A percentile compares a stretch with the other conserved stretches of the same genome.
phyloP scores from a whole-genome alignment of 2,329 filamentous ascomycete species.

The Colletotrichum tanaceti region DNA sequence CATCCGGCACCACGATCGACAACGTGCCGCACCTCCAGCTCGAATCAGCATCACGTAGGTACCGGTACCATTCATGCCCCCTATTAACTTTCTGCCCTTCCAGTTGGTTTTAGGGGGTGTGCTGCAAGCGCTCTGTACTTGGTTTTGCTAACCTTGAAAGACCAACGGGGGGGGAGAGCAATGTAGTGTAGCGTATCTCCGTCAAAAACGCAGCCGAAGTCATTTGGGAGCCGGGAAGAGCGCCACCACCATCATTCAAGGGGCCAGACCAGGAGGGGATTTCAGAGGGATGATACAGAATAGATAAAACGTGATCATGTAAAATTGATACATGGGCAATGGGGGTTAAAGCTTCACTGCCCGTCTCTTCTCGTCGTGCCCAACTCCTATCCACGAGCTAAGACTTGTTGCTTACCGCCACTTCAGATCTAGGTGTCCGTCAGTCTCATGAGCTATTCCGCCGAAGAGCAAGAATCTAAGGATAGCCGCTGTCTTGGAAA shows the following conservation, averaged over 20 bases:
- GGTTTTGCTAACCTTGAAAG: conserved; percentile 14
- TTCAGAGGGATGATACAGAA: background rate
- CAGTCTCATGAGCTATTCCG: background rate
- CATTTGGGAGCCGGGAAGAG: background rate
- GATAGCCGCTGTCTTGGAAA: background rate
- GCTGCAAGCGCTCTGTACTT: background rate
- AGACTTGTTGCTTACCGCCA: background rate
- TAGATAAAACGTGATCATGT: background rate
- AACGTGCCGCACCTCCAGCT: conserved; percentile 28
- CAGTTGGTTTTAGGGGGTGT: conserved; percentile 23
- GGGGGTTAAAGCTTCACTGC: background rate
- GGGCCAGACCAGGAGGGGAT: background rate
- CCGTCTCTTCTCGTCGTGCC: background rate
- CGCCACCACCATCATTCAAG: background rate
- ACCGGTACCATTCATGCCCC: background rate
- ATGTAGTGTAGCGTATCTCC: conserved; percentile 1
- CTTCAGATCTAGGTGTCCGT: background rate
- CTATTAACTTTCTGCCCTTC: background rate
- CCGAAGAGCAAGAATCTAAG: background rate
- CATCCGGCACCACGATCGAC: conserved; percentile 32
- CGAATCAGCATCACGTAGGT: conserved; percentile 13
- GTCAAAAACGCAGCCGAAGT: background rate
- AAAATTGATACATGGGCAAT: background rate
- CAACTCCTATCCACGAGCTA: too few relatives aligned
- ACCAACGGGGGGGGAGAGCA: too few relatives aligned